Evolutionary conservation across 192 early-diverging fungal species (phyloP), one percentile per base, ranked within the genome.

Genomic region (Haplosporangium gracile): DNA sequence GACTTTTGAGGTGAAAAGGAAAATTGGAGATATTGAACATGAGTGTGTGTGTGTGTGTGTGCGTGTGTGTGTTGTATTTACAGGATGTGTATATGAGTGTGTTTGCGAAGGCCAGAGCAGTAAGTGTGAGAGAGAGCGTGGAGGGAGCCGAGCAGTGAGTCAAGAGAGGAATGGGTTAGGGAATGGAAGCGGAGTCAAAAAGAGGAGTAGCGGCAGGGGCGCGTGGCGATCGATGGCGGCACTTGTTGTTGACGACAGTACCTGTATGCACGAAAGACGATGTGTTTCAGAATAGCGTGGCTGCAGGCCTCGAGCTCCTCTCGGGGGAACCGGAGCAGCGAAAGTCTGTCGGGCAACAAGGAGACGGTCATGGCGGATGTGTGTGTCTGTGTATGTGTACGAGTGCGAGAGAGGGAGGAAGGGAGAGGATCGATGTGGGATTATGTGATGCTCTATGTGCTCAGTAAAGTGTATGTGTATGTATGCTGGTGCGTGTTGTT

Each of bases 221-320:
- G 4, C 68, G 40, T 45, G 63, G 75, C 22, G 40, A 29, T 39
- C 11, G 29, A 42, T 34, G 68, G 43, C 1, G 36, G 16, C 5
- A 22, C 20, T 4, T 4, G n/a, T 36, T 29, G 42, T 38, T 55
- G 73, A 36, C 5, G 20, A 49, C 13, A 55, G 16, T 80, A 85
- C 83, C 78, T 81, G 76, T 86, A 86, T 57, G 77, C 72, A 16
- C 84, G 75, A 29, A 94, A 92, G 39, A 94, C 90, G 71, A 92
- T 88, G 20, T 90, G 89, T 80, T 92, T 92, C 40, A 95, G 83
- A 39, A 95, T 88, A 11, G 93, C 91, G 84, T 94, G 93, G 57
- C 92, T 91, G 47, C 92, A 89, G 38, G 76, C 70, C n/a, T 91
- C 85, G 16, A 95, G 87, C 15, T 89, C 87, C 29, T 82, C 83